Evolutionary conservation across 2,329 filamentous ascomycete genomes (phyloP).

Genomic region (Sclerotinia trifoliorum): DNA sequence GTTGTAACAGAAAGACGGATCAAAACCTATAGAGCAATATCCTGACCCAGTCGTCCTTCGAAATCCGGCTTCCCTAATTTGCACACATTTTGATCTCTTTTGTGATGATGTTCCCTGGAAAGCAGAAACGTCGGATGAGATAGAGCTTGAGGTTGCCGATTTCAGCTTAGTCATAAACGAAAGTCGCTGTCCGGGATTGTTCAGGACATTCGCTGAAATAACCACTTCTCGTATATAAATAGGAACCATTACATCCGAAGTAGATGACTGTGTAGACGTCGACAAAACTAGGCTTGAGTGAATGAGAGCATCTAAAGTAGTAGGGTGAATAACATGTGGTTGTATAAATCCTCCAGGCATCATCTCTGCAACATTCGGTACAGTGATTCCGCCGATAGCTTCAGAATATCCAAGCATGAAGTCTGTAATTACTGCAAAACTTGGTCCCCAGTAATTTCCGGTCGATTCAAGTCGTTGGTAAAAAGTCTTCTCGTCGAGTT

Average conservation of each 20-base stretch:
- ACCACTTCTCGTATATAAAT: neutral
- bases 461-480: constrained; percentile 27
- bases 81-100: neutral
- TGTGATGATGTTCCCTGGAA: neutral
- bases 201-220: neutral
- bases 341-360: constrained; percentile 41
- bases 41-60: neutral
- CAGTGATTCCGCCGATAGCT: neutral
- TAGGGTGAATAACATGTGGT: constrained; percentile 55
- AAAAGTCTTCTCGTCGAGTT: neutral
- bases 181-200: neutral
- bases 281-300: neutral
- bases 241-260: neutral
- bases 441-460: constrained; percentile 50
- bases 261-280: neutral
- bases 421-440: constrained; percentile 41
- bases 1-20: neutral
- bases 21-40: neutral
- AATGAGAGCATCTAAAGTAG: constrained; percentile 49
- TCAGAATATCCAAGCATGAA: constrained; percentile 4
- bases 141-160: neutral
- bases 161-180: neutral
- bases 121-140: neutral
- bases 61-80: neutral
- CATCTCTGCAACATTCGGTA: constrained; percentile 16